Conservation (phyloP, 257 asterid genomes). For the Scutellaria minor region DNA sequence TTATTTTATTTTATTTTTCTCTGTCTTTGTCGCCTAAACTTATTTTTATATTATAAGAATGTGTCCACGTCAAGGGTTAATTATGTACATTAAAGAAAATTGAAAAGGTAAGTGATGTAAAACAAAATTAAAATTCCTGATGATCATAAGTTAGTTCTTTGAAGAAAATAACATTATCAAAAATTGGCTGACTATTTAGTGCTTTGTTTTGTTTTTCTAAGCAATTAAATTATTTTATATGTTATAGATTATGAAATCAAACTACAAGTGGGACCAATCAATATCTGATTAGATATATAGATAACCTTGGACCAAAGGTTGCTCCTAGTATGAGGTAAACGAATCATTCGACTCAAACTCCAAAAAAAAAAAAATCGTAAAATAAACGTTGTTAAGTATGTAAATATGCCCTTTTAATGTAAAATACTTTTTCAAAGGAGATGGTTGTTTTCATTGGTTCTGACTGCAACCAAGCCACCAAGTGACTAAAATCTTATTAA, state of each 20-base stretch:
- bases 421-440: too few species aligned
- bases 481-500: too few species aligned
- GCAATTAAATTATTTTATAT: background rate
- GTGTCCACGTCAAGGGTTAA: background rate
- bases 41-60: background rate
- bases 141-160: background rate
- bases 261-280: background rate
- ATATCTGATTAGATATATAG: background rate
- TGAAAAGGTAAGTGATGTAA: background rate
- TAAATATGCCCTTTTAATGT: too few species aligned
- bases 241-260: too few species aligned
- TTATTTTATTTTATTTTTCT: background rate
- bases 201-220: background rate
- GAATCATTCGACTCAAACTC: too few species aligned
- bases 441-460: too few species aligned
- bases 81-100: background rate
- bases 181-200: background rate
- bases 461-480: too few species aligned
- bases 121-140: background rate
- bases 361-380: too few species aligned
- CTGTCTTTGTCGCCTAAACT: background rate
- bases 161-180: constrained; percentile 1
- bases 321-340: too few species aligned
- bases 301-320: too few species aligned
- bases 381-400: too few species aligned